Evolutionary conservation across 441 rosid species (phyloP), one percentile per base, ranked within the genome.

Genomic region (Lepidium campestre): DNA sequence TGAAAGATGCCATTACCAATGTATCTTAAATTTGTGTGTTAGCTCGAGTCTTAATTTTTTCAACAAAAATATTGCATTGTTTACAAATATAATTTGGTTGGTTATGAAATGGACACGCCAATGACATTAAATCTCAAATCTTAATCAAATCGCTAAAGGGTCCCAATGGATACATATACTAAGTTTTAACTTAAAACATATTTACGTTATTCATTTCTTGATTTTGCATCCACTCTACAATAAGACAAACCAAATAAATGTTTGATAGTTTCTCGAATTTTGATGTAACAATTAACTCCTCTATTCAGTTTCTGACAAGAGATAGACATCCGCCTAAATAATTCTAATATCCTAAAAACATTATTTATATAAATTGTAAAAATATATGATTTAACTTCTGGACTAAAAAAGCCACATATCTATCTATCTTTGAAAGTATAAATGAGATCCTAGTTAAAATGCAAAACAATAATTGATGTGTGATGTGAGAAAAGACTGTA

Each of bases 401-500:
- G 35, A 35, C 35, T 36, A 10, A 11, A 10, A 62, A 35, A 22
- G 37, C 35, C 25, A 48, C 57, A 2, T 36, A 1, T 42, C 8
- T 8, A 39, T 41, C 49, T 32, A n/a, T 29, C 1, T 29, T 29
- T 27, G 2, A 6, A 48, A 59, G 20, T 29, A 19, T 23, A 12
- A 62, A 69, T 35, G 9, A 37, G 62, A 52, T 52, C 67, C 61
- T 60, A 41, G 46, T 52, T 69, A 13, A 6, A 22, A n/a, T 70
- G 6, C 14, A 44, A 22, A 9, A 53, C 61, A 62, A 62, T 70
- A 17, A 70, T 70, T 53, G 62, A 70, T 61, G 48, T 17, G 62
- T 70, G 62, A 70, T 35, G 40, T 61, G 62, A 53, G 62, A 70
- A 52, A 55, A 53, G 68, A 45, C 68, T 4, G n/a, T 61, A 62